Percentiles rank a stretch among this genome's conserved stretches.
phyloP scores from a whole-genome alignment of 805 yeast genomes.

The Schwanniomyces occidentalis region DNA sequence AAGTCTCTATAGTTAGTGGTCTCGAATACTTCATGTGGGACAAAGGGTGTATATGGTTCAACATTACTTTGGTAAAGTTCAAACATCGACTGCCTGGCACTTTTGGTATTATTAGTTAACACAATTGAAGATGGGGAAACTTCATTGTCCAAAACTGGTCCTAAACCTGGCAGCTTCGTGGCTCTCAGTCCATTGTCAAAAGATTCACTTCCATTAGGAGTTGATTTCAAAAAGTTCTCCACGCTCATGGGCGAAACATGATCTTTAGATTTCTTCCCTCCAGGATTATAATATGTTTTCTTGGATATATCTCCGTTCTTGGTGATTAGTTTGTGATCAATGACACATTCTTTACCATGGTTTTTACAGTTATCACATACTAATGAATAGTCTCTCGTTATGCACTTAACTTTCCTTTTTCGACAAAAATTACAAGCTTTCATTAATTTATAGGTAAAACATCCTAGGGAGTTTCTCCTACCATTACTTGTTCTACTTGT shows the following conservation, averaged over 20 bases:
- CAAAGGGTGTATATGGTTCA: constrained; percentile 20
- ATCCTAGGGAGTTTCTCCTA: too few species aligned
- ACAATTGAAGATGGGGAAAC: neutral
- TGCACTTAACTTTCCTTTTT: constrained; percentile 19
- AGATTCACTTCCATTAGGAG: too few species aligned
- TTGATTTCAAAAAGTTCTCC: too few species aligned
- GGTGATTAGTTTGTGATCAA: constrained; percentile 16
- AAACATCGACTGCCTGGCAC: neutral
- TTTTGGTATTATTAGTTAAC: neutral
- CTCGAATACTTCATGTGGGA: constrained; percentile 12
- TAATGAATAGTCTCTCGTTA: constrained; percentile 3
- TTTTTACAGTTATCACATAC: constrained; percentile 17
- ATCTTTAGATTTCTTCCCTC: neutral
- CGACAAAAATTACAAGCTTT: constrained; percentile 22
- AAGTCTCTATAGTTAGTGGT: constrained; percentile 2
- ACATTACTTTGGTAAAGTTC: constrained; percentile 10
- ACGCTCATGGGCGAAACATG: too few species aligned
- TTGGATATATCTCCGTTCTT: constrained; percentile 2
- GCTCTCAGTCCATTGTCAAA: too few species aligned
- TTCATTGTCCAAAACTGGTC: neutral
- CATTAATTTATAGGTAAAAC: constrained; percentile 11
- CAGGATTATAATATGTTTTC: neutral
- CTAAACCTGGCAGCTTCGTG: too few species aligned
- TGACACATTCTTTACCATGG: constrained; percentile 15
- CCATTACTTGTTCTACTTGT: too few species aligned